Evolutionary conservation across 441 rosid genomes (phyloP), one percentile per base, ranked within the genome.

Genomic region (Erodium chrysanthum): DNA sequence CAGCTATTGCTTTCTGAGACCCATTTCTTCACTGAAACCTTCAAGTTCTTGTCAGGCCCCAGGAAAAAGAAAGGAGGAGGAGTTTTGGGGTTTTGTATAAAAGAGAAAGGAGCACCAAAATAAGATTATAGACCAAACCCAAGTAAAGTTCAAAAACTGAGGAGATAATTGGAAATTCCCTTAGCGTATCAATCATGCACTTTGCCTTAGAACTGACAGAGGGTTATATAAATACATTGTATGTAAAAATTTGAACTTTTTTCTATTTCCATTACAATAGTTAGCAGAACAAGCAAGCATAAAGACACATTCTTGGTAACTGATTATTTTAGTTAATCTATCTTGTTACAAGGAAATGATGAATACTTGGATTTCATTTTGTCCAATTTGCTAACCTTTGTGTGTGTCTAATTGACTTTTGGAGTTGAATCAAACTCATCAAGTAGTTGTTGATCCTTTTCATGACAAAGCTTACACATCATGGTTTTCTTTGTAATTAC

Each of bases 81-180:
- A 59, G 79, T 79, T 83, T 79, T 78, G 82, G 77, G 79, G 81
- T 82, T 75, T 73, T 58, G 73, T 72, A 76, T 82, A 84, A 88
- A 87, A 87, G 68, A 62, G 64, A 42, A 42, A 70, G 66, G 31
- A 9, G n/a, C 29, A 78, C 71, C 66, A 7, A 33, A 76, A 91
- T 90, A 84, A 78, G 89, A 84, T 81, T 80, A 87, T 81, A n/a
- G 82, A 67, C 74, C 67, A 74, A 76, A 76, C 75, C 78, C 66
- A 65, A 71, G 70, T 56, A 79, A 62, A 74, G 66, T 78, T 75
- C 73, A 70, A 37, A 70, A 27, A 46, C 56, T n/a, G 50, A 66
- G 68, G 82, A 77, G 59, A 80, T 27, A 73, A 70, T 33, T 23
- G 83, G 76, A 68, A 77, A 64, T 79, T 73, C 77, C 22, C 50